Evolutionary conservation across 202 grass and related monocot genomes (phyloP).

Genomic region (Schoenoplectus triqueter): DNA sequence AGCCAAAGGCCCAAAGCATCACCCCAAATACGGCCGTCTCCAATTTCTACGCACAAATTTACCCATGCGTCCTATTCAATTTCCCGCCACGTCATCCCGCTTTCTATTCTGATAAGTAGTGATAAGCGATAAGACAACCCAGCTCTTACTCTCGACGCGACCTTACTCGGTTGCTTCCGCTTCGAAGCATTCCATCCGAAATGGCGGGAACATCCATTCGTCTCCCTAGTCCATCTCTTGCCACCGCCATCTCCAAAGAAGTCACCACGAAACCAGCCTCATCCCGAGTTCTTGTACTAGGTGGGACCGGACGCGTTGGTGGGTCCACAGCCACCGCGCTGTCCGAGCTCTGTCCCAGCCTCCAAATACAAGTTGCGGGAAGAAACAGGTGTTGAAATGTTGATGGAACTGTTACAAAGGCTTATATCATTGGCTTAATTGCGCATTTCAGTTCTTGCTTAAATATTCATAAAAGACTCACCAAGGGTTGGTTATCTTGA

Average conservation of each 20-base stretch:
- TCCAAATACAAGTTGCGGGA: constrained; percentile 63
- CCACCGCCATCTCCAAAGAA: constrained; percentile 42
- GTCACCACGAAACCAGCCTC: constrained; percentile 18
- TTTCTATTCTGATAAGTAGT: constrained; percentile 22
- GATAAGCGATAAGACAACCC: background rate
- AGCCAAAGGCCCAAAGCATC: no score
- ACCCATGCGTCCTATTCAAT: constrained; percentile 28
- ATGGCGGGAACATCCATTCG: constrained; percentile 62
- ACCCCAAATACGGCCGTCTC: background rate
- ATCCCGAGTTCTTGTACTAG: constrained; percentile 74
- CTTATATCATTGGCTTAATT: background rate
- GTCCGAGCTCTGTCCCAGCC: constrained; percentile 65
- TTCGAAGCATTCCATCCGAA: background rate
- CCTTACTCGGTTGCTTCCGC: background rate
- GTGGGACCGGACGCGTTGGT: constrained; percentile 84
- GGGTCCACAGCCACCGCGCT: constrained; percentile 83
- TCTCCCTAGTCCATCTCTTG: constrained; percentile 40
- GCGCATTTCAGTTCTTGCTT: background rate
- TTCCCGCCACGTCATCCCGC: constrained; percentile 27
- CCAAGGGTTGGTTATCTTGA: background rate
- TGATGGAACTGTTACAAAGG: background rate
- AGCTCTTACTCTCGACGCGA: background rate
- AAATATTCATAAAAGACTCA: no score
- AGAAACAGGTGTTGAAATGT: constrained; percentile 57
- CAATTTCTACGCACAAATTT: constrained; percentile 29